Percentiles rank a stretch among this genome's conserved stretches.
Conservation (phyloP, 345 rosid species). For the Citropsis articulata region DNA sequence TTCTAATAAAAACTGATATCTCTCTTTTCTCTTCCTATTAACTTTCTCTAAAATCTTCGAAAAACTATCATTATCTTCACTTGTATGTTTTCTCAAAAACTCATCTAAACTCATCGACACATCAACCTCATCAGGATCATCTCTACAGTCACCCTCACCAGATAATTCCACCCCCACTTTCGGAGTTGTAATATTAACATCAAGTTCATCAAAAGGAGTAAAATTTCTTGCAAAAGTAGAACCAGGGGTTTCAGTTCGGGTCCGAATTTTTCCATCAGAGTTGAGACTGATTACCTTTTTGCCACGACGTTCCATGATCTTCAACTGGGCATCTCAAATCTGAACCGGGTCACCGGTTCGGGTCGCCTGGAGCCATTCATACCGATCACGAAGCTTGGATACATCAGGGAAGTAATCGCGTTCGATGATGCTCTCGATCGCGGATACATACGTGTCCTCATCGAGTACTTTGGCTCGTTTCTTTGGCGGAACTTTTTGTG, state of each 20-base stretch:
- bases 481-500: slow-evolving; percentile 31
- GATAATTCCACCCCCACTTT: slow-evolving; percentile 33
- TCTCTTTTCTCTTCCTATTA: slow-evolving; percentile 84
- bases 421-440: slow-evolving; percentile 91
- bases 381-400: slow-evolving; percentile 86
- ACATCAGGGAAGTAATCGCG: slow-evolving; percentile 97
- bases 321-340: slow-evolving; percentile 91
- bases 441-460: slow-evolving; percentile 79
- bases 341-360: slow-evolving; percentile 81
- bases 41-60: slow-evolving; percentile 80
- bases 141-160: slow-evolving; percentile 31
- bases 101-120: slow-evolving; percentile 62
- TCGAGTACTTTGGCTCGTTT: slow-evolving; percentile 70
- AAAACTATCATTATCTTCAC: slow-evolving; percentile 94
- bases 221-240: slow-evolving; percentile 72
- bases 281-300: slow-evolving; percentile 33
- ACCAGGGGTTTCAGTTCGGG: slow-evolving; percentile 78
- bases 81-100: slow-evolving; percentile 81
- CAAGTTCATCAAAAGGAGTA: slow-evolving; percentile 81
- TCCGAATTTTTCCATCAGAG: slow-evolving; percentile 33
- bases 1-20: slow-evolving; percentile 53
- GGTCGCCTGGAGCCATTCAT: slow-evolving; percentile 90
- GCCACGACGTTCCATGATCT: slow-evolving; percentile 89
- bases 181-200: slow-evolving; percentile 46
- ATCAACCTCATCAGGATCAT: slow-evolving; percentile 45